Percentiles rank a stretch among this genome's conserved stretches.
phyloP scores from a whole-genome alignment of 345 rosid species.

The Ceriops tagal region DNA sequence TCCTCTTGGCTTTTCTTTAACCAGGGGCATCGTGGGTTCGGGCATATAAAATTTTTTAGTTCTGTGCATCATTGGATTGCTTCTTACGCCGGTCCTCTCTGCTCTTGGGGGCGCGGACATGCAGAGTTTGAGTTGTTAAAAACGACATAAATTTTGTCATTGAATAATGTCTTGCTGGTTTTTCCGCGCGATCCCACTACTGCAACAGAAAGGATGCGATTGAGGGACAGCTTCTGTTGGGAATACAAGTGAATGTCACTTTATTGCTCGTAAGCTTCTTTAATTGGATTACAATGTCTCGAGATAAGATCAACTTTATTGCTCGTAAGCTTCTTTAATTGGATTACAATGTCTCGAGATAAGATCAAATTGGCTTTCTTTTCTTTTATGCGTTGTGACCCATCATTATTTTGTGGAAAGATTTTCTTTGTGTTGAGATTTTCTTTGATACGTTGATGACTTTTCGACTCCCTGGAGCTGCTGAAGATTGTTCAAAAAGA shows the following conservation, averaged over 20 bases:
- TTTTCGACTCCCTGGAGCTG: too few relatives aligned
- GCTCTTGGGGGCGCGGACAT: background rate
- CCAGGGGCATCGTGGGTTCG: conserved; percentile 25
- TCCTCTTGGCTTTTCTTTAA: conserved; percentile 65
- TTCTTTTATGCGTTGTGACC: too few relatives aligned
- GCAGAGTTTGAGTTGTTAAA: background rate
- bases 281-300: too few relatives aligned
- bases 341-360: too few relatives aligned
- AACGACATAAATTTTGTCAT: background rate
- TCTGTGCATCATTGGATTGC: background rate
- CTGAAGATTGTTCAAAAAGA: too few relatives aligned
- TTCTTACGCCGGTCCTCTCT: background rate
- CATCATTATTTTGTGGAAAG: too few relatives aligned
- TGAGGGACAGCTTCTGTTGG: background rate
- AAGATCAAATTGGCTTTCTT: too few relatives aligned
- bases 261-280: background rate
- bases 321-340: too few relatives aligned
- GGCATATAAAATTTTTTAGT: background rate
- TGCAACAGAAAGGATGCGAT: background rate
- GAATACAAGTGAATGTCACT: background rate
- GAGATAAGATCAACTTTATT: background rate
- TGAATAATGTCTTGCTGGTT: background rate
- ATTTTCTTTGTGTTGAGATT: too few relatives aligned
- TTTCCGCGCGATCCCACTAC: background rate
- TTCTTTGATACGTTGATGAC: too few relatives aligned